Percentiles rank a stretch among this genome's conserved stretches.
Conservation (phyloP, 2,329 filamentous ascomycete species). For the Xylariaceae sp. region DNA sequence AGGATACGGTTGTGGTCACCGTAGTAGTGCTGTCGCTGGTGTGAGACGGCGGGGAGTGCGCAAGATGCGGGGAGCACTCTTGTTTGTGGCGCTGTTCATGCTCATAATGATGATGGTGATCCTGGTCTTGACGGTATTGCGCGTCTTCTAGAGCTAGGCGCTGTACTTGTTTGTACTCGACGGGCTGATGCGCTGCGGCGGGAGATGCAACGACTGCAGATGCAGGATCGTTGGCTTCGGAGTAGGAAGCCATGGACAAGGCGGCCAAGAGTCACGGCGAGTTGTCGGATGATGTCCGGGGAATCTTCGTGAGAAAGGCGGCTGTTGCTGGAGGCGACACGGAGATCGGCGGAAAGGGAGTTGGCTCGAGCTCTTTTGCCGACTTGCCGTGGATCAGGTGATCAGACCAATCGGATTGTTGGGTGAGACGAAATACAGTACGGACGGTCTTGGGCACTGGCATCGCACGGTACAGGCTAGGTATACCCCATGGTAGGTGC, state of each 20-base stretch:
- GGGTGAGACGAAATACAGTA: too few relatives aligned
- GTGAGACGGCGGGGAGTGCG: too few relatives aligned
- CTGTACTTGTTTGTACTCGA: too few relatives aligned
- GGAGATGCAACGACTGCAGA: conserved; percentile 10
- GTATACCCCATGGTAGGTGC: too few relatives aligned
- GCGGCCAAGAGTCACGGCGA: conserved; percentile 19
- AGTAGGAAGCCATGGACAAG: conserved; percentile 28
- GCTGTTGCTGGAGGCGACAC: background rate
- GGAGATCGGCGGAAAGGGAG: background rate
- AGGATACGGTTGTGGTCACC: background rate
- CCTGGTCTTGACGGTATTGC: background rate
- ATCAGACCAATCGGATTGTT: too few relatives aligned
- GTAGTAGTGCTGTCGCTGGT: background rate
- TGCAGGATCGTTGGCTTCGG: conserved; percentile 20
- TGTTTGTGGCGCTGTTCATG: too few relatives aligned
- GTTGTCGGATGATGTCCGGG: conserved; percentile 33
- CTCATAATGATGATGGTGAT: background rate
- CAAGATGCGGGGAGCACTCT: too few relatives aligned
- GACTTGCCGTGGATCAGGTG: background rate
- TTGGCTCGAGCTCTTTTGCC: conserved; percentile 1
- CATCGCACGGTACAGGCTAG: too few relatives aligned
- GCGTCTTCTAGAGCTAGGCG: too few relatives aligned
- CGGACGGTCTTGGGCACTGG: too few relatives aligned
- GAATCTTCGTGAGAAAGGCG: conserved; percentile 33
- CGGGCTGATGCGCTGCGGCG: too few relatives aligned